phyloP scores from a whole-genome alignment of 805 yeast genomes.

The Candida sphagnicola region DNA sequence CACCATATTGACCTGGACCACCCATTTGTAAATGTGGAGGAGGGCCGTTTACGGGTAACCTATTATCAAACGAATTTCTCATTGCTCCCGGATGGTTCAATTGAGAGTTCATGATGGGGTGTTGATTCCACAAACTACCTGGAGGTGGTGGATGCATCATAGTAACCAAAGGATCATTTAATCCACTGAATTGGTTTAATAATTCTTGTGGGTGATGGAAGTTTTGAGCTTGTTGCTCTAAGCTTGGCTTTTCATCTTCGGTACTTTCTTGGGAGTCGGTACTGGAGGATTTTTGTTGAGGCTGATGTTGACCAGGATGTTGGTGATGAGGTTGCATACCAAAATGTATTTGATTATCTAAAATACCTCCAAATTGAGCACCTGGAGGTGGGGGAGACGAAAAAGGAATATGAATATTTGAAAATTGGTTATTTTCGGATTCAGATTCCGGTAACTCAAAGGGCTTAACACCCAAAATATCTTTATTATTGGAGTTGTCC shows the following conservation, averaged over 20 bases:
- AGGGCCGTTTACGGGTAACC: constrained; percentile 1
- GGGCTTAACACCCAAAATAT: constrained; percentile 8
- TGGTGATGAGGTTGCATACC: not conserved
- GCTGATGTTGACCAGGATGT: not conserved
- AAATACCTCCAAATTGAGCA: constrained; percentile 17
- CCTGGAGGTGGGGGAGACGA: constrained; percentile 21
- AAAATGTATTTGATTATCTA: constrained; percentile 10
- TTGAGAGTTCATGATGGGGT: constrained; percentile 7
- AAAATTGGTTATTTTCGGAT: constrained; percentile 6
- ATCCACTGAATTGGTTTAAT: constrained; percentile 4
- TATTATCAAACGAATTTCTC: constrained; percentile 5
- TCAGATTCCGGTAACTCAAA: constrained; percentile 17
- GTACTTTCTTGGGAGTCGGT: not conserved
- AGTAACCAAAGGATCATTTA: constrained; percentile 2
- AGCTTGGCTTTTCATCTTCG: not conserved
- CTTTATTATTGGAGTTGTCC: constrained; percentile 2
- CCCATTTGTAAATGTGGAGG: constrained; percentile 1
- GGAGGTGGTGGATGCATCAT: constrained; percentile 5
- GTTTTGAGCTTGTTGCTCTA: constrained; percentile 1
- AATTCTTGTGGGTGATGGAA: constrained; percentile 2
- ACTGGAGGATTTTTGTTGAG: not conserved
- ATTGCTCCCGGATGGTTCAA: constrained; percentile 4
- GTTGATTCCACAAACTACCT: constrained; percentile 17
- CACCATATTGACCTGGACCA: constrained; percentile 5
- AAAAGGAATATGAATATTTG: constrained; percentile 19